These are phyloP conservation scores for Solanum pimpinellifolium DNA, from an alignment of 257 asterid genomes.

Conservation along the genomic window DNA sequence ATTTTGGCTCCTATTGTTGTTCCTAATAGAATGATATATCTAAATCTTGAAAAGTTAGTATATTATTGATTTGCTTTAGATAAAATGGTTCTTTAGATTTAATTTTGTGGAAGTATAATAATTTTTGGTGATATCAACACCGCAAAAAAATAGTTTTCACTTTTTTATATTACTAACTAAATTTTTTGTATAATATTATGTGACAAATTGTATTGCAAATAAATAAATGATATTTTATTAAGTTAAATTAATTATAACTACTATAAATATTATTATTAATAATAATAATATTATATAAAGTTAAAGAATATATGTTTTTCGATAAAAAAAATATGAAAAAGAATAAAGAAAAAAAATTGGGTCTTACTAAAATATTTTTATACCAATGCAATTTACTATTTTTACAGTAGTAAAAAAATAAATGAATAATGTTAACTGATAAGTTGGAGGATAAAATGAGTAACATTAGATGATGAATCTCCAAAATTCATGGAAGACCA, in stretches of 20 bases:
- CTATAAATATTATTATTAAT: neutral
- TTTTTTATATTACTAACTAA: neutral
- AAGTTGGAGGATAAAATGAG: neutral
- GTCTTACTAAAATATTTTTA: neutral
- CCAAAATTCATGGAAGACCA: neutral
- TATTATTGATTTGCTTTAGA: neutral
- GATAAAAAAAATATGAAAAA: neutral
- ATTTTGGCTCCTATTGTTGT: neutral
- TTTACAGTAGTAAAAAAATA: neutral
- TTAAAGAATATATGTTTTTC: neutral
- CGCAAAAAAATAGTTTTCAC: neutral
- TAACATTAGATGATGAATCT: neutral
- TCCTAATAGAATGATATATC: too few species aligned
- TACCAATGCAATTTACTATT: neutral
- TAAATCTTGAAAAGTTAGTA: too few species aligned
- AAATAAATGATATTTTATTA: neutral
- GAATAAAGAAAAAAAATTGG: too few species aligned
- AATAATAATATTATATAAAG: neutral
- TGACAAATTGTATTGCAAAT: neutral
- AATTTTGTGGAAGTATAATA: neutral
- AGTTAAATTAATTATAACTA: neutral
- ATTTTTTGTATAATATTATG: neutral
- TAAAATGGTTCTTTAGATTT: neutral
- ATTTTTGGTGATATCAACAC: neutral
- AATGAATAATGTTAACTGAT: neutral